Conservation (phyloP, 345 rosid genomes). For the Brassica juncea region DNA sequence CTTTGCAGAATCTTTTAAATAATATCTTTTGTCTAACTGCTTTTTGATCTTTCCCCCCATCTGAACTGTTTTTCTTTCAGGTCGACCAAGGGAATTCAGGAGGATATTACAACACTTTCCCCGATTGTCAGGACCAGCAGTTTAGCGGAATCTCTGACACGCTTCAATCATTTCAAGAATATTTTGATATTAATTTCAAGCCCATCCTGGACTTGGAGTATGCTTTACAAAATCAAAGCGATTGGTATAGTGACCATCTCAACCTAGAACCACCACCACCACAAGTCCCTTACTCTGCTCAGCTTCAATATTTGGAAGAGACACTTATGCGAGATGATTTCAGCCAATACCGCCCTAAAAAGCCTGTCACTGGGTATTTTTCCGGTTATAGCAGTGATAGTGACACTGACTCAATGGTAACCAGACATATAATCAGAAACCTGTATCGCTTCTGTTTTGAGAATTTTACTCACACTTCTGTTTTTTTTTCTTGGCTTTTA, state of each 20-base stretch:
- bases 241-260: neutral
- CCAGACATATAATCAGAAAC: neutral
- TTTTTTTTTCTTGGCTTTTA: neutral
- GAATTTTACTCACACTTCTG: neutral
- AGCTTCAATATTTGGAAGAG: neutral
- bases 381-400: neutral
- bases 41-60: neutral
- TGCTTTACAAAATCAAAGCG: neutral
- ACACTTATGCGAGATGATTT: neutral
- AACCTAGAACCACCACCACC: slow-evolving; percentile 12
- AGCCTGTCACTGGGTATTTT: slow-evolving; percentile 4
- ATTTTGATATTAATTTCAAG: neutral
- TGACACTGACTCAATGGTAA: slow-evolving; percentile 38
- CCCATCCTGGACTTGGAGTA: neutral
- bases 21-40: neutral
- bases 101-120: neutral
- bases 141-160: neutral
- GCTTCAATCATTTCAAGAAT: neutral
- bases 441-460: slow-evolving; percentile 11
- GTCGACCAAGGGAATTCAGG: slow-evolving; percentile 22
- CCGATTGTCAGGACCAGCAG: neutral
- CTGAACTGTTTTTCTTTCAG: neutral
- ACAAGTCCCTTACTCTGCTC: neutral
- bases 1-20: neutral
- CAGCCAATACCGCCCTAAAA: slow-evolving; percentile 11